These are phyloP conservation scores for Termitomyces heimii DNA, from an alignment of 768 basidiomycete genomes.

Conservation along the genomic window DNA sequence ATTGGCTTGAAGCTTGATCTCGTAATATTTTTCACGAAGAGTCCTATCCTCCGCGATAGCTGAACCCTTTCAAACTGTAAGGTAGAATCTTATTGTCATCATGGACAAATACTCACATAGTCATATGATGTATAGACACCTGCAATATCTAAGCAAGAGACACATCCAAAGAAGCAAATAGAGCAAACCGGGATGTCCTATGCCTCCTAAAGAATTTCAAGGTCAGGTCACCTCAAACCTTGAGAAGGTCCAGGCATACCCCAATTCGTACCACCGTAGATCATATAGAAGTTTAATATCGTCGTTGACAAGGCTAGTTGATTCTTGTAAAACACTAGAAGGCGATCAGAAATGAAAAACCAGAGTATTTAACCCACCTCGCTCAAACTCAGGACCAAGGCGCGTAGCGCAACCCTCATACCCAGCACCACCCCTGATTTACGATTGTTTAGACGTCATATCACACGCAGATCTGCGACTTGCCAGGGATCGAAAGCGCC, in stretches of 20 bases:
- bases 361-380: conserved; percentile 22
- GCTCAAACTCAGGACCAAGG: conserved; percentile 37
- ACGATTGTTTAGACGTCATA: not conserved
- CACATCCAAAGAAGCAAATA: not conserved
- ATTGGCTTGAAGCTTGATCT: conserved; percentile 45
- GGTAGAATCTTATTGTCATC: not conserved
- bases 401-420: conserved; percentile 27
- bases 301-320: conserved; percentile 42
- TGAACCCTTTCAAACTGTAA: conserved; percentile 28
- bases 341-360: not conserved
- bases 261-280: conserved; percentile 47
- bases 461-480: conserved; percentile 1
- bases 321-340: conserved; percentile 41
- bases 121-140: conserved; percentile 41
- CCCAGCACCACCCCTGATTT: conserved; percentile 32
- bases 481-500: conserved; percentile 47
- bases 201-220: conserved; percentile 18
- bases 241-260: conserved; percentile 18
- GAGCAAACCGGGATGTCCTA: conserved; percentile 28
- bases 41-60: conserved; percentile 47
- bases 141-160: conserved; percentile 4
- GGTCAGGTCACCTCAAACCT: not conserved
- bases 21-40: conserved; percentile 48
- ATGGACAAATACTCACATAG: conserved; percentile 22
- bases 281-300: conserved; percentile 45